A percentile compares a stretch with the other conserved stretches of the same genome.
phyloP scores from a whole-genome alignment of 495 filamentous ascomycete genomes.

The Podospora conica region DNA sequence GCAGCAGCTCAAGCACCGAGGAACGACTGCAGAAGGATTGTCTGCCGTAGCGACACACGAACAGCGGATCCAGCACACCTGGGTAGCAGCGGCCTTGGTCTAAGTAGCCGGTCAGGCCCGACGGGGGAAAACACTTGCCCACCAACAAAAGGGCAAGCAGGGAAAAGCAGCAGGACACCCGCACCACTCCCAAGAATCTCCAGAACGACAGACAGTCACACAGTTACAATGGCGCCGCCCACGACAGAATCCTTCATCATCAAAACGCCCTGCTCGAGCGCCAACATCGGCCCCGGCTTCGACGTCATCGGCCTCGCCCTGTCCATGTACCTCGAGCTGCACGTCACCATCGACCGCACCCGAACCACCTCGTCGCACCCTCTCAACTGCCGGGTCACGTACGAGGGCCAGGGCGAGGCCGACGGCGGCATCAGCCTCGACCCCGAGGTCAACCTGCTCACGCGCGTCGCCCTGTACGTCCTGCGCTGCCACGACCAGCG shows the following conservation, averaged over 20 bases:
- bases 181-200: not conserved
- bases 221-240: slow-evolving; percentile 14
- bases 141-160: not conserved
- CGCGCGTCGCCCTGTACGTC: slow-evolving; percentile 84
- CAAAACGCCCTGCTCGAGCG: slow-evolving; percentile 77
- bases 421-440: slow-evolving; percentile 66
- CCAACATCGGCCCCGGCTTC: slow-evolving; percentile 94
- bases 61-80: not conserved
- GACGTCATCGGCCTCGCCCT: slow-evolving; percentile 94
- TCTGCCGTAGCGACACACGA: not conserved
- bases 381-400: slow-evolving; percentile 82
- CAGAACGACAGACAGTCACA: not conserved
- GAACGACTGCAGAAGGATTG: not conserved
- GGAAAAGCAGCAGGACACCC: not conserved
- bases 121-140: not conserved
- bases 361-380: slow-evolving; percentile 48
- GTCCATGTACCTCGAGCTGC: slow-evolving; percentile 81
- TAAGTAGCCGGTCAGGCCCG: not conserved
- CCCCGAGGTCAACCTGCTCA: slow-evolving; percentile 82
- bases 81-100: not conserved
- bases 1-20: not conserved
- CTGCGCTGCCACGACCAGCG: slow-evolving; percentile 82
- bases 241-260: slow-evolving; percentile 50
- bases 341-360: slow-evolving; percentile 59
- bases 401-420: slow-evolving; percentile 75